A percentile compares a stretch with the other conserved stretches of the same genome.
phyloP scores from a whole-genome alignment of 139 green algal species.

The Picochlorum costavermella region DNA sequence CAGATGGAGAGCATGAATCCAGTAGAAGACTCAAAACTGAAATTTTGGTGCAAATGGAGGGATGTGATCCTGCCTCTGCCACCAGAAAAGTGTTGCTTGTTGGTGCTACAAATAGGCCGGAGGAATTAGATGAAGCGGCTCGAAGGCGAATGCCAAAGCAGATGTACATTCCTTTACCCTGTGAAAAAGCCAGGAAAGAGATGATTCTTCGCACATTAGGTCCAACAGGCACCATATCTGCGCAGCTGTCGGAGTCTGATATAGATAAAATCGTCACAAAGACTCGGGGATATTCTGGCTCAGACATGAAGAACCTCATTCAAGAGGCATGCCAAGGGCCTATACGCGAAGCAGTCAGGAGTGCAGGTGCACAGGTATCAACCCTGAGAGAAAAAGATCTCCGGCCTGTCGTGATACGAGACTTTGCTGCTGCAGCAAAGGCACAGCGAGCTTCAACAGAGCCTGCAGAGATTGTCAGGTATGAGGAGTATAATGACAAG shows the following conservation, averaged over 20 bases:
- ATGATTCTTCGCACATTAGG: constrained; percentile 21
- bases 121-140: constrained; percentile 96
- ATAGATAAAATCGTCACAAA: constrained; percentile 66
- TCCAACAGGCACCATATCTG: constrained; percentile 8
- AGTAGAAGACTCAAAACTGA: constrained; percentile 94
- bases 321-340: constrained; percentile 87
- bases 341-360: constrained; percentile 58
- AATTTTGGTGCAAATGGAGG: constrained; percentile 96
- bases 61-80: constrained; percentile 36
- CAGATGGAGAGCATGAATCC: constrained; percentile 92
- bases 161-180: constrained; percentile 95
- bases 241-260: constrained; percentile 45
- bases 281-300: constrained; percentile 63
- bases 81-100: constrained; percentile 73
- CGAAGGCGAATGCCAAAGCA: constrained; percentile 94
- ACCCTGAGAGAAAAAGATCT: constrained; percentile 50
- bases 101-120: constrained; percentile 91
- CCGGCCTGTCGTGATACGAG: constrained; percentile 56
- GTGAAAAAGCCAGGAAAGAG: constrained; percentile 9
- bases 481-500: constrained; percentile 71
- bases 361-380: constrained; percentile 6
- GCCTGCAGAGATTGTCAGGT: constrained; percentile 62
- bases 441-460: constrained; percentile 65
- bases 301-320: constrained; percentile 89
- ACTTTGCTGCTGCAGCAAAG: constrained; percentile 65